Percentiles rank a stretch among this genome's conserved stretches.
Conservation (phyloP, 2,329 filamentous ascomycete species). For the Fusarium heterosporum region DNA sequence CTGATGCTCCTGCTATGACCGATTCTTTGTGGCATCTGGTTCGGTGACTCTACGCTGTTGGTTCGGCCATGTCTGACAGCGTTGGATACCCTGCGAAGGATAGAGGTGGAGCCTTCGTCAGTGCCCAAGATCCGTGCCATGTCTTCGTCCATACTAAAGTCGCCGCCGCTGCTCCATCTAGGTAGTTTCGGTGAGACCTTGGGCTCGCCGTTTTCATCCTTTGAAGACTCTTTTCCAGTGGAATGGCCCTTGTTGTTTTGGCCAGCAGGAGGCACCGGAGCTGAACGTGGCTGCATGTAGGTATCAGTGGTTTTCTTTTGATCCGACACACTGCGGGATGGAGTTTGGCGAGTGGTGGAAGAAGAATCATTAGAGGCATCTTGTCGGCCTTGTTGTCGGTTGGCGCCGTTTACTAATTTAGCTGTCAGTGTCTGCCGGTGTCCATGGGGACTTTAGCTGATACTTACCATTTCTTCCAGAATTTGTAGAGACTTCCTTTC, state of each 20-base stretch:
- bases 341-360: conserved; percentile 39
- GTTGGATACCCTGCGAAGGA: conserved; percentile 90
- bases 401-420: conserved; percentile 46
- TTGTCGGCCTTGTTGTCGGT: conserved; percentile 37
- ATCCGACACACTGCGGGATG: conserved; percentile 40
- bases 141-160: conserved; percentile 96
- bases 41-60: conserved; percentile 75
- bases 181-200: conserved; percentile 75
- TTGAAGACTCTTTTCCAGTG: conserved; percentile 61
- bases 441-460: neutral
- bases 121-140: conserved; percentile 88
- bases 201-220: conserved; percentile 55
- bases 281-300: conserved; percentile 69
- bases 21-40: conserved; percentile 56
- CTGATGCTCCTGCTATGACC: conserved; percentile 72
- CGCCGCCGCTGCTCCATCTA: conserved; percentile 81
- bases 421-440: conserved; percentile 22
- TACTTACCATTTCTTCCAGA: conserved; percentile 59
- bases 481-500: conserved; percentile 71
- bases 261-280: conserved; percentile 62
- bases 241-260: conserved; percentile 48
- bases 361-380: conserved; percentile 42
- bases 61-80: conserved; percentile 93
- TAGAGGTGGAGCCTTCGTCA: conserved; percentile 81
- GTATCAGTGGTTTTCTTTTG: conserved; percentile 56